These are phyloP conservation scores for Agapanthus africanus DNA, from an alignment of 106 monocot species.

Conservation along the genomic window DNA sequence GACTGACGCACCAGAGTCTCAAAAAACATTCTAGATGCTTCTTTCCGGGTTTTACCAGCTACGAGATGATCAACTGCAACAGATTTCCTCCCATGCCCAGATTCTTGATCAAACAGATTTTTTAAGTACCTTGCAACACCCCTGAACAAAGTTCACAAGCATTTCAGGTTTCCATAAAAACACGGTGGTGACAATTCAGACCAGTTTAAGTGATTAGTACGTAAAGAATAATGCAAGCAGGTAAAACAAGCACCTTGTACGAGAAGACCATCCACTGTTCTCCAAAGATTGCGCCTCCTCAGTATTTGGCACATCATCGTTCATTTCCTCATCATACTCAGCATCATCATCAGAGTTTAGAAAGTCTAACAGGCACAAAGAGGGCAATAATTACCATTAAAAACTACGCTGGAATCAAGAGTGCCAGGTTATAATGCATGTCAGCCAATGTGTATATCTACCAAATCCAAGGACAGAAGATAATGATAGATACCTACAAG, in stretches of 20 bases:
- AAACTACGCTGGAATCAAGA: not conserved
- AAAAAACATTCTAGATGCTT: slow-evolving; percentile 99
- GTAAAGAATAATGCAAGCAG: not conserved
- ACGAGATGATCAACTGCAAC: slow-evolving; percentile 73
- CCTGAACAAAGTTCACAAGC: slow-evolving; percentile 26
- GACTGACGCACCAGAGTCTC: slow-evolving; percentile 83
- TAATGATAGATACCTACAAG: not conserved
- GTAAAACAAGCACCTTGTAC: slow-evolving; percentile 54
- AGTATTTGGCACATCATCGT: slow-evolving; percentile 42
- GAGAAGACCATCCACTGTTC: slow-evolving; percentile 91
- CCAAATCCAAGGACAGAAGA: not conserved
- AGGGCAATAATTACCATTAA: not conserved
- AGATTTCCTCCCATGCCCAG: slow-evolving; percentile 50
- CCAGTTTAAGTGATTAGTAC: not conserved
- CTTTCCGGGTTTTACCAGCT: slow-evolving; percentile 88
- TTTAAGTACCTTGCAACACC: slow-evolving; percentile 85
- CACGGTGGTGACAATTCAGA: not conserved
- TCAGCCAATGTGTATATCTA: no score
- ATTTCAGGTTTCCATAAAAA: not conserved
- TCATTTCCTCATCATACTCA: slow-evolving; percentile 56
- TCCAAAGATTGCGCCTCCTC: slow-evolving; percentile 62
- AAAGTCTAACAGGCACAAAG: slow-evolving; percentile 40
- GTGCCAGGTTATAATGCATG: no score
- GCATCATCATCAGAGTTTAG: slow-evolving; percentile 78
- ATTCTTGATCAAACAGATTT: slow-evolving; percentile 76